phyloP scores from a whole-genome alignment of 331 rosid genomes.

The Pyracantha coccinea region DNA sequence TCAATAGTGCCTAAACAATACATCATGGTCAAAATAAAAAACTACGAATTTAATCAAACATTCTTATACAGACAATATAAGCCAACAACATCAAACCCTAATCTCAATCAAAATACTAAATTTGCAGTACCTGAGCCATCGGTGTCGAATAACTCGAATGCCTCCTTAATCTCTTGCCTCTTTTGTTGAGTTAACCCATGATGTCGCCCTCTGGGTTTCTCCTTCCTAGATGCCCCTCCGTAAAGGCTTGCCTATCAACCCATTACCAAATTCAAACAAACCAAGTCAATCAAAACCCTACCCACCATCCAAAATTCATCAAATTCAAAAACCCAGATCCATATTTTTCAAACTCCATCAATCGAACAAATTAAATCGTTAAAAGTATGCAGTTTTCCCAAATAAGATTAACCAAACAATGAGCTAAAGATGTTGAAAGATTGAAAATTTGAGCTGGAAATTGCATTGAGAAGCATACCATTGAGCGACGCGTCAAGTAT shows the following conservation, averaged over 20 bases:
- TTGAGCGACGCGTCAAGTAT: neutral
- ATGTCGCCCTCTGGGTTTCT: slow-evolving; percentile 44
- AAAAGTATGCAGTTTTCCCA: neutral
- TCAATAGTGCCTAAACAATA: slow-evolving; percentile 70
- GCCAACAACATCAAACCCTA: neutral
- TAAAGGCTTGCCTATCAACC: slow-evolving; percentile 41
- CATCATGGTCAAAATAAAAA: slow-evolving; percentile 11
- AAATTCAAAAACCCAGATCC: neutral
- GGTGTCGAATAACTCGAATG: slow-evolving; percentile 89
- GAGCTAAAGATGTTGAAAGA: neutral
- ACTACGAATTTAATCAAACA: neutral
- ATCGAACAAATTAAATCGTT: neutral
- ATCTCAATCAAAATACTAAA: neutral
- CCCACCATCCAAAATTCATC: neutral
- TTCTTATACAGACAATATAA: neutral
- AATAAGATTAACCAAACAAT: neutral
- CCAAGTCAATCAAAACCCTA: neutral
- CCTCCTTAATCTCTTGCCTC: slow-evolving; percentile 87
- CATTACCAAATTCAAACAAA: neutral
- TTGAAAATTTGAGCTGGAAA: neutral
- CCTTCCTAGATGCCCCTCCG: slow-evolving; percentile 53
- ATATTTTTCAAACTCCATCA: neutral
- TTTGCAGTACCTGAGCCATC: slow-evolving; percentile 72
- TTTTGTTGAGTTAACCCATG: slow-evolving; percentile 60
- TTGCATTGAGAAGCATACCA: slow-evolving; percentile 2